phyloP scores from a whole-genome alignment of 2,329 filamentous ascomycete species.

The Thelonectria rubi region DNA sequence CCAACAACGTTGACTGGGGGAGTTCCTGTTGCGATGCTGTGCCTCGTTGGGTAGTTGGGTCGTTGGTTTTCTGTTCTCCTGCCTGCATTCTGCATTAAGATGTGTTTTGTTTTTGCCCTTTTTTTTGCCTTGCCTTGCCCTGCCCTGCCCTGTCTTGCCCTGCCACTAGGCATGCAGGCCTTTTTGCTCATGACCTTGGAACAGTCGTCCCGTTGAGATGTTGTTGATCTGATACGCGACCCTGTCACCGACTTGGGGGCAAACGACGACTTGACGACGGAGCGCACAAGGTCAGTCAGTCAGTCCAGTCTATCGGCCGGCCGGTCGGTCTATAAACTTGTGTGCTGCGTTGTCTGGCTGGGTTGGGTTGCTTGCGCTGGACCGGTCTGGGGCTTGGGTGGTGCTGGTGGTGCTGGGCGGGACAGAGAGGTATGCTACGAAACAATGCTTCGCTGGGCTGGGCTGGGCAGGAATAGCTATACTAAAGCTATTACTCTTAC shows the following conservation, averaged over 20 bases:
- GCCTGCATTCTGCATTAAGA: neutral
- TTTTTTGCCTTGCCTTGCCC: conserved; percentile 5
- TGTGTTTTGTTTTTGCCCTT: neutral
- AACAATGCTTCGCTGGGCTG: conserved; percentile 22
- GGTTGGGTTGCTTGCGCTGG: conserved; percentile 15
- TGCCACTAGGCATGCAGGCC: neutral
- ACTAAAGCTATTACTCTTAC: conserved; percentile 40
- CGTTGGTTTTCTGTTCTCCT: conserved; percentile 7
- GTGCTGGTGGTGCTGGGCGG: too few relatives aligned
- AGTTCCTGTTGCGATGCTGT: neutral
- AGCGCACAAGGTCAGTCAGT: neutral
- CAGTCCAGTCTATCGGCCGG: neutral
- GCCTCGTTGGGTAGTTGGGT: conserved; percentile 2
- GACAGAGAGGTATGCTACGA: too few relatives aligned
- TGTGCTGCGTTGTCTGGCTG: conserved; percentile 10
- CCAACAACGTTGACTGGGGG: too few relatives aligned
- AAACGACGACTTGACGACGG: conserved; percentile 5
- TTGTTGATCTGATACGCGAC: conserved; percentile 13
- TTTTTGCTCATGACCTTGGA: neutral
- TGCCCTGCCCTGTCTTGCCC: neutral
- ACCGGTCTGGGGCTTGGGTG: conserved; percentile 11
- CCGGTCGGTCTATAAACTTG: neutral
- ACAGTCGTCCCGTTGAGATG: neutral
- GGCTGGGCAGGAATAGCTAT: conserved; percentile 26
- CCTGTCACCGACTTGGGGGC: conserved; percentile 5